Evolutionary conservation across 2,329 filamentous ascomycete genomes (phyloP).

Genomic region (Hypocrella siamensis): DNA sequence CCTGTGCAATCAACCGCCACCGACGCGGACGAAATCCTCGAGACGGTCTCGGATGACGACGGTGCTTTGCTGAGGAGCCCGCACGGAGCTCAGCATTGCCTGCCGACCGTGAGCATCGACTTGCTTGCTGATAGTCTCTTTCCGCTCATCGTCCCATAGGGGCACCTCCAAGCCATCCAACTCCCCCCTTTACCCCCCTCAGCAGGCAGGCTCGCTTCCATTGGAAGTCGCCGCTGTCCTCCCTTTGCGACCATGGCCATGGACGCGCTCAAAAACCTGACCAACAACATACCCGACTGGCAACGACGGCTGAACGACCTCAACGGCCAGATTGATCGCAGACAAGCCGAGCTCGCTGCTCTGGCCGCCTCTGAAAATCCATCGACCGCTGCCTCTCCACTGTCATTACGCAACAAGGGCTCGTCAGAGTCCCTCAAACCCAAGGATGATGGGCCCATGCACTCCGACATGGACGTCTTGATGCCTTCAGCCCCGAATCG

Average conservation of each 20-base stretch:
- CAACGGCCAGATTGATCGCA: constrained; percentile 42
- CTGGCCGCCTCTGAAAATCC: constrained; percentile 17
- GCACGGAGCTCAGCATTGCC: no score
- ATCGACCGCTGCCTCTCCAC: constrained; percentile 14
- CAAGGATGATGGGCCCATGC: constrained; percentile 23
- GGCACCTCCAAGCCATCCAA: no score
- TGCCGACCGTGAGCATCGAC: no score
- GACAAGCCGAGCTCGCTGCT: constrained; percentile 43
- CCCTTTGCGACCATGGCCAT: constrained; percentile 21
- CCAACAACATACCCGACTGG: constrained; percentile 44
- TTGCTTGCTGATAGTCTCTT: no score
- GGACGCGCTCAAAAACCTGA: constrained; percentile 40
- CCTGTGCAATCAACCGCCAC: no score
- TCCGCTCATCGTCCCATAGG: no score
- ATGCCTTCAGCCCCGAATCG: not conserved
- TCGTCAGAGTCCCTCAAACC: constrained; percentile 38
- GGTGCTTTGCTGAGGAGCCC: no score
- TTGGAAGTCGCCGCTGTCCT: no score
- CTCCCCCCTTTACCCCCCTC: no score
- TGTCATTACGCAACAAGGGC: constrained; percentile 32
- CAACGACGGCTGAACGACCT: constrained; percentile 41
- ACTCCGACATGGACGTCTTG: constrained; percentile 7
- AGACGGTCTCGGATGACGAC: no score
- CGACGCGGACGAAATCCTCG: no score
- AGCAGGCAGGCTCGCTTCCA: no score